Conservation (phyloP, 805 yeast genomes). For the Candida sphagnicola region DNA sequence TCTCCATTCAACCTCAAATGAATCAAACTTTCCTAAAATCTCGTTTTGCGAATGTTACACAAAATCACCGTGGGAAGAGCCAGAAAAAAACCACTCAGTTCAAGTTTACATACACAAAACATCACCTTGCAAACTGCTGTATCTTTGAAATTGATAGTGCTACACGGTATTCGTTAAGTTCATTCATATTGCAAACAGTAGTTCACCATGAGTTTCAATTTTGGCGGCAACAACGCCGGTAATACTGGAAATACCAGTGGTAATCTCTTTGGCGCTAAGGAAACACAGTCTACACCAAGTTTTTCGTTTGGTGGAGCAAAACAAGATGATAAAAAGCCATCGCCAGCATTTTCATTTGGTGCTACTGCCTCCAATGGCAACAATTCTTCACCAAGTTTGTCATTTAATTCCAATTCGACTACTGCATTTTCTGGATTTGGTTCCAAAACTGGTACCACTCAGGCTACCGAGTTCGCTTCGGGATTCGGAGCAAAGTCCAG, state of each 20-base stretch:
- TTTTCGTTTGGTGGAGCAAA: slow-evolving; percentile 6
- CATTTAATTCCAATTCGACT: neutral
- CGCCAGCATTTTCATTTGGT: slow-evolving; percentile 13
- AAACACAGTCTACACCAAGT: slow-evolving; percentile 4
- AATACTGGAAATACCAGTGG: neutral
- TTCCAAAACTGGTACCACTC: too few relatives aligned
- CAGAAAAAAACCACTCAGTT: neutral
- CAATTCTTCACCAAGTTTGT: neutral
- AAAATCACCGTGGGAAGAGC: neutral
- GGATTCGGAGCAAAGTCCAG: slow-evolving; percentile 13
- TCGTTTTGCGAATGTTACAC: neutral
- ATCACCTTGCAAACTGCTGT: too few relatives aligned
- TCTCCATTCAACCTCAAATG: too few relatives aligned
- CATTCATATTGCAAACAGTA: neutral
- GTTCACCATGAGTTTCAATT: neutral
- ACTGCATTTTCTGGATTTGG: slow-evolving; percentile 3
- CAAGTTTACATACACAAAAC: too few relatives aligned
- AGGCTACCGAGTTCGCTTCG: too few relatives aligned
- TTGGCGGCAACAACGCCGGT: neutral
- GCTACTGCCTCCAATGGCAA: slow-evolving; percentile 1
- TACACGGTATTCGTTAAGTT: neutral
- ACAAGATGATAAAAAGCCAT: slow-evolving; percentile 3
- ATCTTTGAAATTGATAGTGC: neutral
- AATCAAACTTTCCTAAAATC: too few relatives aligned
- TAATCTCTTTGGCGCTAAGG: neutral